These are phyloP conservation scores for Angophora floribunda DNA, from an alignment of 345 rosid species.

Conservation along the genomic window DNA sequence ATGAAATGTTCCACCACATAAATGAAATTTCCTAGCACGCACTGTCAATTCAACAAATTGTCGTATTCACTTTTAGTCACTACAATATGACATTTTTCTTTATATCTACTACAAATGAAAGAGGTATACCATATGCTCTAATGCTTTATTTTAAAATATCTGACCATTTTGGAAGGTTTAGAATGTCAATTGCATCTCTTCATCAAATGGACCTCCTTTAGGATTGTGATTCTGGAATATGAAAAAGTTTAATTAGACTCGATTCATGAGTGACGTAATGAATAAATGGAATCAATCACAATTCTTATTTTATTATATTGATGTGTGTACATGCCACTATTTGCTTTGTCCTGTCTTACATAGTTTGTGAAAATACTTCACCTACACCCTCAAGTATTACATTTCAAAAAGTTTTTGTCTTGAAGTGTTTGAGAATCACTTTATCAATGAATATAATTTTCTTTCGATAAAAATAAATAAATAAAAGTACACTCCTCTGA, in stretches of 20 bases:
- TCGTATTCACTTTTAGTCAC: no score
- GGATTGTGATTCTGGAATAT: not conserved
- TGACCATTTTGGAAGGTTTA: not conserved
- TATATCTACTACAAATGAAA: not conserved
- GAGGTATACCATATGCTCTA: not conserved
- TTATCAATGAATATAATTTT: no score
- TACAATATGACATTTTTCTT: no score
- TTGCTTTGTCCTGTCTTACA: not conserved
- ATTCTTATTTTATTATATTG: not conserved
- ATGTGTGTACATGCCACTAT: not conserved
- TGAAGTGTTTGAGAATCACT: not conserved
- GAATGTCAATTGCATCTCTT: not conserved
- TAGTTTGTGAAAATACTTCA: not conserved
- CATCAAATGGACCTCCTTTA: no score
- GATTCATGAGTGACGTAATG: not conserved
- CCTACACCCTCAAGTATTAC: not conserved
- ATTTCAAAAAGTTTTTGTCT: not conserved
- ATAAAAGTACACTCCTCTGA: no score
- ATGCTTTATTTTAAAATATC: not conserved
- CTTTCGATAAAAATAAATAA: no score
- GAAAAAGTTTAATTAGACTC: not conserved
- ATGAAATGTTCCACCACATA: not conserved
- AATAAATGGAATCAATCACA: no score
- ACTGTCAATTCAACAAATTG: no score
- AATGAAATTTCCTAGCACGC: not conserved